A percentile compares a stretch with the other conserved stretches of the same genome.
Evolutionary conservation across 257 asterid species (phyloP).

Genomic region (Ehretia macrophylla): DNA sequence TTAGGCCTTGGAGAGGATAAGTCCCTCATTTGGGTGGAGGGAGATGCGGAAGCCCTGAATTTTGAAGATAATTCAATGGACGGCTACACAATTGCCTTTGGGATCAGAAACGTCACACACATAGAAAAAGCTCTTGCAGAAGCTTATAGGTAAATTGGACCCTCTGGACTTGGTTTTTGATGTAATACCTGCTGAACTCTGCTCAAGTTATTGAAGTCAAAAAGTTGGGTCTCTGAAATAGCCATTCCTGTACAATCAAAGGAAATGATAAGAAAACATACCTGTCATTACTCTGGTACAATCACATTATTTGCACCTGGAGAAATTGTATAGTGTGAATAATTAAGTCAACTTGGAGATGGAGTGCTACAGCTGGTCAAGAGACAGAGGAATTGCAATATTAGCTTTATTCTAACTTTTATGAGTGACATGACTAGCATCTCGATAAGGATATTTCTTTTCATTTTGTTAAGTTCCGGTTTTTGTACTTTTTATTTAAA

Average conservation of each 20-base stretch:
- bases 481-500: neutral
- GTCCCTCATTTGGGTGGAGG: slow-evolving; percentile 89
- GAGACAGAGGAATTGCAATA: too few relatives aligned
- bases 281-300: too few relatives aligned
- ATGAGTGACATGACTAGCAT: too few relatives aligned
- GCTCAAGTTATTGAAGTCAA: neutral
- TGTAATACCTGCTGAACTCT: neutral
- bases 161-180: neutral
- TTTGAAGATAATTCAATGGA: slow-evolving; percentile 81
- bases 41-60: slow-evolving; percentile 85
- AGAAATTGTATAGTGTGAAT: too few relatives aligned
- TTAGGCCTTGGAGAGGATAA: slow-evolving; percentile 54
- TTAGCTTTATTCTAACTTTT: too few relatives aligned
- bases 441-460: too few relatives aligned
- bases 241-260: too few relatives aligned
- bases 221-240: too few relatives aligned
- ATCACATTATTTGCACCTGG: too few relatives aligned
- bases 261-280: too few relatives aligned
- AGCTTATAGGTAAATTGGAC: slow-evolving; percentile 74
- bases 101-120: slow-evolving; percentile 91
- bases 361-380: too few relatives aligned
- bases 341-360: too few relatives aligned
- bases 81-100: slow-evolving; percentile 95
- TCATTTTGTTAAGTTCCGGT: neutral
- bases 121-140: slow-evolving; percentile 86